Percentiles rank a stretch among this genome's conserved stretches.
phyloP scores from a whole-genome alignment of 441 rosid species.

The Manihot esculenta region DNA sequence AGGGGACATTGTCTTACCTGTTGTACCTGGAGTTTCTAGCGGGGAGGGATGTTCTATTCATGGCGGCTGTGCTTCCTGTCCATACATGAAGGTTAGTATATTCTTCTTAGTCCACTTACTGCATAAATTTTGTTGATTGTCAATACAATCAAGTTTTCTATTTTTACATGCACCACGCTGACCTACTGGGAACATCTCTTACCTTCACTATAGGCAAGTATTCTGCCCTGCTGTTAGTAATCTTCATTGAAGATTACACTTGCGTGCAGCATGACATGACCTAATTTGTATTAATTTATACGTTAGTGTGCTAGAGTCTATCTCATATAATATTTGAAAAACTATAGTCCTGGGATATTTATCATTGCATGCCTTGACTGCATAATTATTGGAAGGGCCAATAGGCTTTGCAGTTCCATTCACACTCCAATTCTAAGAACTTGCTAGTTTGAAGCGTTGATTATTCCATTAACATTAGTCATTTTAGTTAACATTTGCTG shows the following conservation, averaged over 20 bases:
- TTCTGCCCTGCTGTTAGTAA: not conserved
- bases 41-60: slow-evolving; percentile 97
- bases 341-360: not conserved
- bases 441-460: not conserved
- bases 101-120: not conserved
- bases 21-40: slow-evolving; percentile 87
- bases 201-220: too few species aligned
- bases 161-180: too few species aligned
- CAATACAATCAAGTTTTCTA: not conserved
- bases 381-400: too few species aligned
- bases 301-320: not conserved
- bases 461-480: too few species aligned
- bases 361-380: not conserved
- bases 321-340: not conserved
- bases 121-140: not conserved
- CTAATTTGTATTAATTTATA: not conserved
- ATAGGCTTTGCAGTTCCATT: too few species aligned
- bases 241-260: not conserved
- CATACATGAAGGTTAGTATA: slow-evolving; percentile 85
- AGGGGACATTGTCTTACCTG: slow-evolving; percentile 57
- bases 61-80: slow-evolving; percentile 98
- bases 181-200: too few species aligned
- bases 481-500: too few species aligned
- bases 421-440: too few species aligned
- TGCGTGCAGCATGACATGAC: not conserved